Percentiles rank a stretch among this genome's conserved stretches.
Conservation (phyloP, 352 stramenopile genomes). For the Phytophthora capsici region DNA sequence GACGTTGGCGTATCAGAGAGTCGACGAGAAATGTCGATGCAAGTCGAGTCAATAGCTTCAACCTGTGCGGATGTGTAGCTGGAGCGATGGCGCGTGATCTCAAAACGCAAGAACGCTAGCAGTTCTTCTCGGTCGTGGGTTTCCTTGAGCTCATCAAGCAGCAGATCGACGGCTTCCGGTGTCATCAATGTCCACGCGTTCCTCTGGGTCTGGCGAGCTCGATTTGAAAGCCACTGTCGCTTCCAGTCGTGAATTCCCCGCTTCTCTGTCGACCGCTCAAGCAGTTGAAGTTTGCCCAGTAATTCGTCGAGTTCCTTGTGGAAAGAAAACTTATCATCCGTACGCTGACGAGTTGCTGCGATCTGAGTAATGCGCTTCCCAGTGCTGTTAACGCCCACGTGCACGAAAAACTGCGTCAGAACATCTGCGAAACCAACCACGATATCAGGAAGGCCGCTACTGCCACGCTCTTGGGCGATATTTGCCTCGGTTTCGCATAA, state of each 20-base stretch:
- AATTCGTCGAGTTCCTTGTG: conserved; percentile 44
- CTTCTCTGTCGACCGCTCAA: conserved; percentile 2
- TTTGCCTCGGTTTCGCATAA: conserved; percentile 13
- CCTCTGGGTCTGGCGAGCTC: conserved; percentile 16
- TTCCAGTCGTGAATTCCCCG: conserved; percentile 35
- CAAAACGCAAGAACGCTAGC: conserved; percentile 36
- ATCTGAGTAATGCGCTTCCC: conserved; percentile 30
- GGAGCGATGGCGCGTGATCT: conserved; percentile 30
- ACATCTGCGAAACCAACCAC: conserved; percentile 15
- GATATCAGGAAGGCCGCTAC: background rate
- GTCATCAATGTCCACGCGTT: conserved; percentile 24
- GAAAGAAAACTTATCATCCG: conserved; percentile 37
- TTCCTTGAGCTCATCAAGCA: conserved; percentile 32
- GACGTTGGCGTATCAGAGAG: conserved; percentile 2
- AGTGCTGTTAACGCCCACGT: conserved; percentile 13
- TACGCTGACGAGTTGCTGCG: conserved; percentile 25
- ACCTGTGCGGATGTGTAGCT: conserved; percentile 32
- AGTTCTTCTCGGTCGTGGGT: conserved; percentile 34
- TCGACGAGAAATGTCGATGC: conserved; percentile 29
- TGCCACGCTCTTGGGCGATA: background rate
- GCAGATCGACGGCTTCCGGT: conserved; percentile 10
- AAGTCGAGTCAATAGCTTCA: conserved; percentile 25
- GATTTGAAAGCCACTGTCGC: conserved; percentile 32
- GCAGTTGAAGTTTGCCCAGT: conserved; percentile 12
- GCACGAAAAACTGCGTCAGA: conserved; percentile 22